Conservation (phyloP, 495 filamentous ascomycete genomes). For the Aspergillus nidulans region DNA sequence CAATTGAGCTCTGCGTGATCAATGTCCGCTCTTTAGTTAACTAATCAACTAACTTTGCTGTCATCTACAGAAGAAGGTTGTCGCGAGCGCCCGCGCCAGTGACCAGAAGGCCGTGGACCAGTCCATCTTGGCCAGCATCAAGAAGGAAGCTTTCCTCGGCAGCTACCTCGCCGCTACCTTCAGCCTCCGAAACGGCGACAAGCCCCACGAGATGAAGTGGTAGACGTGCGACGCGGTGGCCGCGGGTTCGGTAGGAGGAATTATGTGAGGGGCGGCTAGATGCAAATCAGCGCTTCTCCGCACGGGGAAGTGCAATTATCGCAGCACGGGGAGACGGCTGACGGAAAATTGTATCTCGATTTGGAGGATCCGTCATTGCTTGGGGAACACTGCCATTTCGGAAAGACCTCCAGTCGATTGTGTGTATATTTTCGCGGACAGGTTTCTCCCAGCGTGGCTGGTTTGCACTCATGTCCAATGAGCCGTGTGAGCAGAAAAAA, state of each 20-base stretch:
- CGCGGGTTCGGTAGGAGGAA: slow-evolving; percentile 48
- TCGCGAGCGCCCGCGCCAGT: slow-evolving; percentile 78
- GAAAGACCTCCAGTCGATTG: slow-evolving; percentile 25
- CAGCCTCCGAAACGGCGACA: slow-evolving; percentile 95
- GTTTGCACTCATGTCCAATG: slow-evolving; percentile 32
- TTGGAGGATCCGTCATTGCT: slow-evolving; percentile 33
- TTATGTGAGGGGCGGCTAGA: slow-evolving; percentile 41
- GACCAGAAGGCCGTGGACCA: slow-evolving; percentile 99
- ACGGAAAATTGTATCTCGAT: slow-evolving; percentile 44
- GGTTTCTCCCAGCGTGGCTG: slow-evolving; percentile 30
- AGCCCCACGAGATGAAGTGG: slow-evolving; percentile 97
- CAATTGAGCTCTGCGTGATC: background rate
- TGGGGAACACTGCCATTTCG: slow-evolving; percentile 34
- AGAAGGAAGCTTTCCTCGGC: slow-evolving; percentile 86
- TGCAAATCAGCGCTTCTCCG: slow-evolving; percentile 34
- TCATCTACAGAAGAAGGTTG: slow-evolving; percentile 82
- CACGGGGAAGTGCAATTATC: slow-evolving; percentile 11
- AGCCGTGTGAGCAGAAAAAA: slow-evolving; percentile 39
- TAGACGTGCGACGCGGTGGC: slow-evolving; percentile 51
- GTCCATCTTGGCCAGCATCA: slow-evolving; percentile 82
- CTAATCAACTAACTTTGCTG: slow-evolving; percentile 15
- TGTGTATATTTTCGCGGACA: slow-evolving; percentile 32
- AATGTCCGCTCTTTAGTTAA: background rate
- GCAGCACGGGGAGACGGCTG: slow-evolving; percentile 31
- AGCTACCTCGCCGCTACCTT: slow-evolving; percentile 89